Conservation (phyloP, 2,329 filamentous ascomycete genomes). For the Cytospora piceicola region DNA sequence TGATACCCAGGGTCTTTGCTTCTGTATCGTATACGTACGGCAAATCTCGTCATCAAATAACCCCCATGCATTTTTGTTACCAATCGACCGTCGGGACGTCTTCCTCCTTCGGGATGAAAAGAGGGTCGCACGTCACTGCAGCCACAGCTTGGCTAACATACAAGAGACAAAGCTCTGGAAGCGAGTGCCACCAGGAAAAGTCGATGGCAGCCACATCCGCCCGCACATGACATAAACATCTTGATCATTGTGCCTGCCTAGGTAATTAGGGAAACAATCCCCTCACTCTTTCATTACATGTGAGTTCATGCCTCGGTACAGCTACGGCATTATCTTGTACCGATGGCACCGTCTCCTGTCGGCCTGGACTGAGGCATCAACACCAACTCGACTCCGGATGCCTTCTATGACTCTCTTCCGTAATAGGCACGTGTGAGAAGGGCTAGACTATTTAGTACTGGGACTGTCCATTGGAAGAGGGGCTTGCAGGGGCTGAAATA, state of each 20-base stretch:
- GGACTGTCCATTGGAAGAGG: background rate
- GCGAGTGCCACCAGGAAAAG: background rate
- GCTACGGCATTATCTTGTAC: background rate
- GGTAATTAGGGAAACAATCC: background rate
- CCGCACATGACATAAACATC: background rate
- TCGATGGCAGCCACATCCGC: background rate
- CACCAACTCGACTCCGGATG: background rate
- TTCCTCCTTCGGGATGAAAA: conserved; percentile 6
- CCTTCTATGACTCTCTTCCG: background rate
- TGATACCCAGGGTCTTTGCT: conserved; percentile 5
- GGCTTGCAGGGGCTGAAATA: too few species aligned
- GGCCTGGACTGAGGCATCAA: background rate
- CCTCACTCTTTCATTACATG: background rate
- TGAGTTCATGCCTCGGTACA: background rate
- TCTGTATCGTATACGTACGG: background rate
- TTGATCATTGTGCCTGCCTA: background rate
- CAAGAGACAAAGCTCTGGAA: background rate
- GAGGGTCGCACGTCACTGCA: conserved; percentile 24
- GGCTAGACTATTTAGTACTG: background rate
- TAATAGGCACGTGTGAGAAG: too few species aligned
- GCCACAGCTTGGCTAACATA: conserved; percentile 23
- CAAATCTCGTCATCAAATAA: background rate
- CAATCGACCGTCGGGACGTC: conserved; percentile 7
- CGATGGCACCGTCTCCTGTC: background rate
- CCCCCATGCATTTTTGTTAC: background rate